These are phyloP conservation scores for Acaromyces ingoldii DNA, from an alignment of 1,284 basidiomycete species.

Conservation along the genomic window DNA sequence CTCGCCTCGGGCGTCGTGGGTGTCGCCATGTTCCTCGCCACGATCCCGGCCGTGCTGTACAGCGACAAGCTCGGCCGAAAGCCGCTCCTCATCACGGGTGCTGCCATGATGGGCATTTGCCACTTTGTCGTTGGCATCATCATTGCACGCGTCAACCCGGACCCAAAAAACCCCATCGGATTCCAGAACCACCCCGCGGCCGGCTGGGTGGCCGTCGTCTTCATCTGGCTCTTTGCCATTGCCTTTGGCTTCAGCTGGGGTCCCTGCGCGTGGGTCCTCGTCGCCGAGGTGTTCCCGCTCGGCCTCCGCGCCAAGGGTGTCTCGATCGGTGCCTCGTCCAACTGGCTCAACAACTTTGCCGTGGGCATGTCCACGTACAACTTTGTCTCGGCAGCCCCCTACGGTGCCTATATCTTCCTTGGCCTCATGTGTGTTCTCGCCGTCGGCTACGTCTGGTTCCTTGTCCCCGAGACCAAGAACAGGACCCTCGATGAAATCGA, in stretches of 20 bases:
- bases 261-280: conserved; percentile 77
- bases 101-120: conserved; percentile 65
- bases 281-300: conserved; percentile 78
- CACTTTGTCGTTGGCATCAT: conserved; percentile 66
- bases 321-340: conserved; percentile 73
- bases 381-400: conserved; percentile 28
- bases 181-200: conserved; percentile 62
- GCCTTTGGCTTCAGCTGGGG: conserved; percentile 66
- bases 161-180: conserved; percentile 10
- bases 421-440: conserved; percentile 62
- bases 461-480: conserved; percentile 71
- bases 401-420: conserved; percentile 66
- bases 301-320: conserved; percentile 78
- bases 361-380: conserved; percentile 32
- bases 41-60: conserved; percentile 66
- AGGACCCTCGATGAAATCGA: conserved; percentile 68
- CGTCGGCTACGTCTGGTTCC: conserved; percentile 57
- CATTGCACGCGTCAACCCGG: conserved; percentile 29
- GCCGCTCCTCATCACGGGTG: conserved; percentile 56
- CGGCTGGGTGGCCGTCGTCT: conserved; percentile 59
- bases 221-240: conserved; percentile 41
- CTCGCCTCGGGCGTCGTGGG: conserved; percentile 71
- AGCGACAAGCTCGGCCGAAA: conserved; percentile 65
- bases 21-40: conserved; percentile 70
- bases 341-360: conserved; percentile 74